These are phyloP conservation scores for Chlorella sp. DNA, from an alignment of 139 green algal genomes.

Conservation along the genomic window DNA sequence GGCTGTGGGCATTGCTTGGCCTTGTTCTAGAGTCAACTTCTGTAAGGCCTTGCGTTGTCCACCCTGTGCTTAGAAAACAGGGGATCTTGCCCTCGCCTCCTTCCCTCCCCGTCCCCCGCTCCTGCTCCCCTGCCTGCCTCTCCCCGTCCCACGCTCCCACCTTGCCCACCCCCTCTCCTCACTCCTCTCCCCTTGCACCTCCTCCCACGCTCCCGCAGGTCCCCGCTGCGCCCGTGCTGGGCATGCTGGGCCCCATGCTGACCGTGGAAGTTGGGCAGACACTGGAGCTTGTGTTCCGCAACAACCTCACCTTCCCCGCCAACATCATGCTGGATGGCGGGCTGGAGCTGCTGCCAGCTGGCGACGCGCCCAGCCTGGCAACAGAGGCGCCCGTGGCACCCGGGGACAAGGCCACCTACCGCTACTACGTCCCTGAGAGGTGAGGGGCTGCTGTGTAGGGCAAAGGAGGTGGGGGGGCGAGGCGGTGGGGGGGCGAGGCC, in stretches of 20 bases:
- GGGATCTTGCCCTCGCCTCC: neutral
- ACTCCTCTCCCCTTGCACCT: neutral
- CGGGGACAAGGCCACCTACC: conserved; percentile 18
- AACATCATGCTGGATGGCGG: conserved; percentile 53
- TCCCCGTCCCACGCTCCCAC: neutral
- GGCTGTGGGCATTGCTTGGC: no score
- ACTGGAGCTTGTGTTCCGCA: conserved; percentile 47
- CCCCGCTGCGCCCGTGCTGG: neutral
- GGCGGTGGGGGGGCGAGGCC: no score
- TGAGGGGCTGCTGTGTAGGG: neutral
- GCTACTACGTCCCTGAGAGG: conserved; percentile 48
- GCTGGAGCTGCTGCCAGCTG: conserved; percentile 30
- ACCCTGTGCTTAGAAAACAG: neutral
- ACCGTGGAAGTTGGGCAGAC: conserved; percentile 38
- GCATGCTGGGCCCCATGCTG: conserved; percentile 47
- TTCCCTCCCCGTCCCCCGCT: neutral
- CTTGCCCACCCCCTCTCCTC: neutral
- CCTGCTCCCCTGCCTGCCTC: neutral
- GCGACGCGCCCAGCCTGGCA: neutral
- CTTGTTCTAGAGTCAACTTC: no score
- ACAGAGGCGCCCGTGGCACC: conserved; percentile 35
- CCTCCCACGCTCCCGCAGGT: neutral
- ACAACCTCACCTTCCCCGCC: conserved; percentile 44
- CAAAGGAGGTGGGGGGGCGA: no score
- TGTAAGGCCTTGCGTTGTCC: no score